Conservation (phyloP, 176 grass and related monocot species). For the Eleusine coracana region DNA sequence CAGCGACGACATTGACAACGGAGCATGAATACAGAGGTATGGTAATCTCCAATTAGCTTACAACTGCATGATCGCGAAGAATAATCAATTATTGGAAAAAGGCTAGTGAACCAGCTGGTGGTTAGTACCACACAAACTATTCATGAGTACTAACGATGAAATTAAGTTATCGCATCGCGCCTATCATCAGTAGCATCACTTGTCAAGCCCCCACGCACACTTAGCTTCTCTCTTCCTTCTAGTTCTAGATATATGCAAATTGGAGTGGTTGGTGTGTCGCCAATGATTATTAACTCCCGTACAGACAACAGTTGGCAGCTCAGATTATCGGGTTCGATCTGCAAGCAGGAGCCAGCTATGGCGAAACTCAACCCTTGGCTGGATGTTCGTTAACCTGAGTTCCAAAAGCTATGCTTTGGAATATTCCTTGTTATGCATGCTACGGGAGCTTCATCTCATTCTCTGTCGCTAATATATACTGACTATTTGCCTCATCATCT, state of each 20-base stretch:
- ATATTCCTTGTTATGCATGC: background rate
- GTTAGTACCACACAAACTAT: background rate
- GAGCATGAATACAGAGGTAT: background rate
- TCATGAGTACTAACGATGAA: background rate
- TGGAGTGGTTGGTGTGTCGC: background rate
- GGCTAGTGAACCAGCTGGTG: background rate
- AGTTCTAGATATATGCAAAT: background rate
- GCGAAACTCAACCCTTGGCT: background rate
- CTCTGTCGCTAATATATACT: too few species aligned
- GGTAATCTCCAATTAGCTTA: background rate
- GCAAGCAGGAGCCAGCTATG: slow-evolving; percentile 2
- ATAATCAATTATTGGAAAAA: background rate
- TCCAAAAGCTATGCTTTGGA: background rate
- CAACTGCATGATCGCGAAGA: background rate
- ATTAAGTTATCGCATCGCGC: too few species aligned
- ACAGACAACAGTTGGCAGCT: slow-evolving; percentile 34
- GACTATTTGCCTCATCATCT: too few species aligned
- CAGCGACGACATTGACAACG: background rate
- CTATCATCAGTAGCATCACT: background rate
- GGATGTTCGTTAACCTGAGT: background rate
- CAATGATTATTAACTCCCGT: background rate
- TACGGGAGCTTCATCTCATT: too few species aligned
- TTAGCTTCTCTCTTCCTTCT: background rate
- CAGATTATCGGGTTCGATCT: background rate
- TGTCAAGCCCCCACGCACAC: too few species aligned